These are phyloP conservation scores for Tricholoma matsutake DNA, from an alignment of 768 basidiomycete species.

Conservation along the genomic window DNA sequence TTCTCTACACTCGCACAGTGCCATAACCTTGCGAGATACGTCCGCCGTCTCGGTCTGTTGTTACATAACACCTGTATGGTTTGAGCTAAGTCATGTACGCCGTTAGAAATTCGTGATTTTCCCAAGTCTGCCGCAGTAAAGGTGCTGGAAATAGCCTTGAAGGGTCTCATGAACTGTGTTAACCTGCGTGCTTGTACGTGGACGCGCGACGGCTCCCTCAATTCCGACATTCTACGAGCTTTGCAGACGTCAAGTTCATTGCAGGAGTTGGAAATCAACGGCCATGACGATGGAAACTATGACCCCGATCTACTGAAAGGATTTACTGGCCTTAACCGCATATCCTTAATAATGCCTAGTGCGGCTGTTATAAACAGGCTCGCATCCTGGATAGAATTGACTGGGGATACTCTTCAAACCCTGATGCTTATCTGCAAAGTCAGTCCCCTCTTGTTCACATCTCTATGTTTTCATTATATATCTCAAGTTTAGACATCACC, in stretches of 20 bases:
- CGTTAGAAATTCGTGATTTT: slow-evolving; percentile 68
- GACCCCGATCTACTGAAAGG: slow-evolving; percentile 46
- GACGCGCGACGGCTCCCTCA: slow-evolving; percentile 78
- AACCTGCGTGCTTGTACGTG: slow-evolving; percentile 66
- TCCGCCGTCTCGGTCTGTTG: slow-evolving; percentile 55
- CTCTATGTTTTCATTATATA: slow-evolving; percentile 1
- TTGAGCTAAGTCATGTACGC: background rate
- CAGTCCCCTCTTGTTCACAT: slow-evolving; percentile 9
- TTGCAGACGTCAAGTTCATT: slow-evolving; percentile 42
- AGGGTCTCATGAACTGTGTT: slow-evolving; percentile 57
- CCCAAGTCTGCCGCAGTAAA: slow-evolving; percentile 48
- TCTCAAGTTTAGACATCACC: slow-evolving; percentile 46
- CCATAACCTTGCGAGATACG: slow-evolving; percentile 55
- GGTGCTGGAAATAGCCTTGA: slow-evolving; percentile 38
- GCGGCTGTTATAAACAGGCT: slow-evolving; percentile 47
- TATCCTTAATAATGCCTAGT: slow-evolving; percentile 78
- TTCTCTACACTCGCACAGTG: slow-evolving; percentile 57
- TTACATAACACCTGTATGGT: background rate
- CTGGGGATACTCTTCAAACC: slow-evolving; percentile 45
- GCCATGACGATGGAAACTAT: slow-evolving; percentile 55
- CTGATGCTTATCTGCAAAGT: slow-evolving; percentile 74
- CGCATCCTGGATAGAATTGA: slow-evolving; percentile 46
- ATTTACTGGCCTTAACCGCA: slow-evolving; percentile 50
- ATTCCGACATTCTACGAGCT: slow-evolving; percentile 53
- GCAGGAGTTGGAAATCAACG: slow-evolving; percentile 68